Base-by-base conservation (phyloP, 805 yeast genomes). In the Wickerhamia fluorescens region DNA sequence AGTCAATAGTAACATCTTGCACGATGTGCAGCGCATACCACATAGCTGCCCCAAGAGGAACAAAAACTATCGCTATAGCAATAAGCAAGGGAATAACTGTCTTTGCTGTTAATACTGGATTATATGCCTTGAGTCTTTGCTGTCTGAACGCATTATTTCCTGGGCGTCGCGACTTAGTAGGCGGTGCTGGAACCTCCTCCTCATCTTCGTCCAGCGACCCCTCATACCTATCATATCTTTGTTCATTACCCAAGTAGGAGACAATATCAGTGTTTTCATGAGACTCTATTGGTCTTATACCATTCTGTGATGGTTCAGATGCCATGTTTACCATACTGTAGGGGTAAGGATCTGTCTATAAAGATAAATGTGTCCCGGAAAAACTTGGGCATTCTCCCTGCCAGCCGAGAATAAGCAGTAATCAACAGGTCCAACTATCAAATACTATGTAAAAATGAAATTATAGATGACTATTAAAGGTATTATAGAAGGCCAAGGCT, bases 81-180 rank as follows among this genome's bases (percentile, higher is more conserved):
- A 63, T 25, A 33, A 64, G 49, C 19, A 63, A 30, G 7, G 71
- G 69, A 23, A 63, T 57, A 15, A 64, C 66, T 5, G 64, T 56
- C 24, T 46, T 51, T 14, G 67, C 66, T 1, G 68, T 63, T 29
- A 64, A 53, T 12, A 64, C 68, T 9, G 56, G 56, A 47, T 71
- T 71, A 37, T 61, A 58, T 0, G 78, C 78, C 30, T 57, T 62
- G 30, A 73, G 53, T 33, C 71, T 51, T 41, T 73, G 79, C 45
- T 73, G 79, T 26, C 74, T 66, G 42, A 73, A 73, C 7, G 71
- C 71, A 46, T 60, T 67, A 34, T 68, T 79, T 27, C 73, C 75
- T 9, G 92, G 92, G 49, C 76, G 72, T 50, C 77, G 71, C 22
- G 67, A 64, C 49, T 71, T 74, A 25, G 58, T 63, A 35, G 63